Evolutionary conservation across 441 rosid species (phyloP), one percentile per base, ranked within the genome.

Genomic region (California macrophylla): DNA sequence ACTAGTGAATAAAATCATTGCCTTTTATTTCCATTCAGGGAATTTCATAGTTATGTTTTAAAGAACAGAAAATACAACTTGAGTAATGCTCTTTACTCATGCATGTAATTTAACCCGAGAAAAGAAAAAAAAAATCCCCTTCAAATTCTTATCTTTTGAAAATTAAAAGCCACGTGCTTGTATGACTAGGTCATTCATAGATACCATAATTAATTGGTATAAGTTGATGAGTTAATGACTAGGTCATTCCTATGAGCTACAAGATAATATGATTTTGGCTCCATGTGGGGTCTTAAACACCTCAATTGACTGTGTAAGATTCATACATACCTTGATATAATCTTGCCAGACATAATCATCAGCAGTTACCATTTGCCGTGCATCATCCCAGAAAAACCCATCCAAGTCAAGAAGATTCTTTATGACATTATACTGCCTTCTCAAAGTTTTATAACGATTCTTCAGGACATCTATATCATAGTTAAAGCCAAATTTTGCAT

Each of bases 341-440:
- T 85, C 90, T 78, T 89, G 96, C 97, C 97, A 89, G 10, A 87
- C 87, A 70, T 68, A 75, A 81, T 89, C 89, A 80, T 89, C 88
- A 32, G 96, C 92, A 21, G 85, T 84, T 75, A 87, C 87, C 96
- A 85, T 89, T 78, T 87, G 87, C 45, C 91, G 89, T 54, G 85
- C 77, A 76, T 86, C 89, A 76, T 89, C 88, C 97, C 97, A 87
- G 58, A 74, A 61, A 71, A 92, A 92, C 18, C 93, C 93, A 73
- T 89, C 86, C 64, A 80, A 68, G 40, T 85, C 81, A 66, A 92
- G 89, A 70, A 90, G 78, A 69, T 82, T 83, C 79, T 82, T 92
- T 70, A 89, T 85, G 1, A 81, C 83, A 25, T 81, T 90, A 75
- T 83, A 85, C 67, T 89, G 97, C 72, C 93, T 80, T 74, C 85